phyloP scores from a whole-genome alignment of 202 grass and related monocot genomes.

The Alloteropsis angusta region DNA sequence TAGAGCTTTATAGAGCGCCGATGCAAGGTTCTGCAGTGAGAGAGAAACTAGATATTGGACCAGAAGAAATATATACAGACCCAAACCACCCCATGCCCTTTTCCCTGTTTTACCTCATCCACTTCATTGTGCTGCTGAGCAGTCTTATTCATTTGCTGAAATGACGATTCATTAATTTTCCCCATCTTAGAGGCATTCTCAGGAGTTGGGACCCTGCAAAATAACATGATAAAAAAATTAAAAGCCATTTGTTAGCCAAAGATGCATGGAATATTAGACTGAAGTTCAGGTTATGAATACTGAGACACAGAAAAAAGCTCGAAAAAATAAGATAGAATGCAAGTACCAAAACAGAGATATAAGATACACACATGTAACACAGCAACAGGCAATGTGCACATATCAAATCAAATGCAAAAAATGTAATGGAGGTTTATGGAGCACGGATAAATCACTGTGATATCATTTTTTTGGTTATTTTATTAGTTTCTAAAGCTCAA shows the following conservation, averaged over 20 bases:
- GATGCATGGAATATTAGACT: neutral
- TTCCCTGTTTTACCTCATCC: slow-evolving; percentile 21
- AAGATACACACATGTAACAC: neutral
- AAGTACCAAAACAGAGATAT: neutral
- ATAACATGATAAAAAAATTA: slow-evolving; percentile 10
- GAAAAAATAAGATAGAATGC: no score
- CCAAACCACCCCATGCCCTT: neutral
- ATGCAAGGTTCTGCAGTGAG: slow-evolving; percentile 18
- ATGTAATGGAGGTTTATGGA: neutral
- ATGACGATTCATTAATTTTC: slow-evolving; percentile 34
- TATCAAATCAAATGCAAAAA: slow-evolving; percentile 3
- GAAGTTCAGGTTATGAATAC: neutral
- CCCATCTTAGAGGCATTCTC: slow-evolving; percentile 49
- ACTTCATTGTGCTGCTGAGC: slow-evolving; percentile 42
- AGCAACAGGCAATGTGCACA: neutral
- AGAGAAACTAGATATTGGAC: neutral
- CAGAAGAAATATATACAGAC: neutral
- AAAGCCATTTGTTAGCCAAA: neutral
- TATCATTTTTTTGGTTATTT: neutral
- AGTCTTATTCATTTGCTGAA: slow-evolving; percentile 24
- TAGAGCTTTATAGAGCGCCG: slow-evolving; percentile 11
- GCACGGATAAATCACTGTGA: neutral
- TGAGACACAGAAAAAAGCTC: no score
- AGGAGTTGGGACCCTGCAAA: slow-evolving; percentile 49
- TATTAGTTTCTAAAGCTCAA: neutral